Percentiles rank a stretch among this genome's conserved stretches.
Conservation (phyloP, 169 alveolate species). For the Toxoplasma gondii region DNA sequence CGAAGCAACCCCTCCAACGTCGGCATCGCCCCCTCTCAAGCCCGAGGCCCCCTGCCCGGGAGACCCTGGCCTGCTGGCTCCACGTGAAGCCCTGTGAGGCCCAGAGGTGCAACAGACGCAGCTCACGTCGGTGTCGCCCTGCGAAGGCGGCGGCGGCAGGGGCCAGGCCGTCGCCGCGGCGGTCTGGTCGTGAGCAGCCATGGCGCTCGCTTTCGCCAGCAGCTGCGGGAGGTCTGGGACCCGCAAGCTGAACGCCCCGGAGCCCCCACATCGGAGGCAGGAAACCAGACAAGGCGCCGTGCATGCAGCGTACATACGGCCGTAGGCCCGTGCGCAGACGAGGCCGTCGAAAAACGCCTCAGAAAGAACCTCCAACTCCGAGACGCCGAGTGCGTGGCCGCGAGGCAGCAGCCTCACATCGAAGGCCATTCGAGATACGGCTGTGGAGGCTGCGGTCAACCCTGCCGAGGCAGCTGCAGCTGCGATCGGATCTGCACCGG, state of each 20-base stretch:
- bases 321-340: conserved; percentile 22
- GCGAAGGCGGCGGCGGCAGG: neutral
- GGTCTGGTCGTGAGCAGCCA: conserved; percentile 4
- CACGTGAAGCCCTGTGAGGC: neutral
- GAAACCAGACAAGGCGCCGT: conserved; percentile 37
- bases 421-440: conserved; percentile 49
- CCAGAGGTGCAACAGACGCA: neutral
- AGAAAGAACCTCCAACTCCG: conserved; percentile 17
- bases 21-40: neutral
- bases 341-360: conserved; percentile 61
- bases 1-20: neutral
- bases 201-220: neutral
- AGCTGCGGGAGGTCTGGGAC: conserved; percentile 29
- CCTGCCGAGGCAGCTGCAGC: conserved; percentile 20
- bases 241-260: conserved; percentile 4
- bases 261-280: conserved; percentile 25
- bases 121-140: neutral
- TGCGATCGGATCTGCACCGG: neutral
- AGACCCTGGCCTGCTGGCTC: no score
- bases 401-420: conserved; percentile 65
- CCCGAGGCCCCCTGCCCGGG: neutral
- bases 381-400: conserved; percentile 49
- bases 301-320: conserved; percentile 24
- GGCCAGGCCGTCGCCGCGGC: conserved; percentile 32
- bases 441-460: conserved; percentile 37